Evolutionary conservation across 176 grass and related monocot genomes (phyloP).

Genomic region (Saccharum spontaneum): DNA sequence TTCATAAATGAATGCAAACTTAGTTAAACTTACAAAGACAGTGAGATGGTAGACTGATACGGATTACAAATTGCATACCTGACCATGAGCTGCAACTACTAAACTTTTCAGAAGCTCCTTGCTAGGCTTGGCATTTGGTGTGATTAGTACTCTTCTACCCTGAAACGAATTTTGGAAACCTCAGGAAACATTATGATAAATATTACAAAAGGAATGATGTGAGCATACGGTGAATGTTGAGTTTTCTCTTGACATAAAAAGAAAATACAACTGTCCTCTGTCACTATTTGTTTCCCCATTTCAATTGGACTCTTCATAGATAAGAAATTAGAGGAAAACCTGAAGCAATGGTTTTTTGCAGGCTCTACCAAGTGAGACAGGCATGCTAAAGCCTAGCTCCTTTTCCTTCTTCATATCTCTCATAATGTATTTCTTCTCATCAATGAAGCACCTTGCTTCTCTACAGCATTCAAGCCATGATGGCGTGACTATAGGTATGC

Average conservation of each 20-base stretch:
- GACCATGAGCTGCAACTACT: conserved; percentile 67
- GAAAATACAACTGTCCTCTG: conserved; percentile 8
- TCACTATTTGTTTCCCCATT: neutral
- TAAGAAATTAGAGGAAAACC: conserved; percentile 44
- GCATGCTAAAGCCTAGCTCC: conserved; percentile 80
- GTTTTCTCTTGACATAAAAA: conserved; percentile 32
- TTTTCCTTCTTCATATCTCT: conserved; percentile 90
- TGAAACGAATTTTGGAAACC: conserved; percentile 38
- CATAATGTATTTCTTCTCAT: conserved; percentile 81
- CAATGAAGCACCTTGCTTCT: conserved; percentile 64
- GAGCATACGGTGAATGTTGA: neutral
- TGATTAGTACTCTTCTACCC: conserved; percentile 79
- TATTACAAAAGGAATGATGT: neutral
- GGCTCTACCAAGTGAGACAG: conserved; percentile 55
- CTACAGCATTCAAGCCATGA: conserved; percentile 85
- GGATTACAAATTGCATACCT: conserved; percentile 51
- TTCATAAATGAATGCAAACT: conserved; percentile 17
- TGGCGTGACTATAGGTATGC: conserved; percentile 68
- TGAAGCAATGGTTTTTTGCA: conserved; percentile 55
- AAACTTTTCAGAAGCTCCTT: conserved; percentile 74
- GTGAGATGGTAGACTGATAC: neutral
- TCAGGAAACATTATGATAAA: conserved; percentile 6
- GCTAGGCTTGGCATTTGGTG: conserved; percentile 69
- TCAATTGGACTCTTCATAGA: conserved; percentile 21
- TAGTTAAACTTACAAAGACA: conserved; percentile 14